Base-by-base conservation (phyloP, 2,329 filamentous ascomycete genomes). In the Rugonectria rugulosa region DNA sequence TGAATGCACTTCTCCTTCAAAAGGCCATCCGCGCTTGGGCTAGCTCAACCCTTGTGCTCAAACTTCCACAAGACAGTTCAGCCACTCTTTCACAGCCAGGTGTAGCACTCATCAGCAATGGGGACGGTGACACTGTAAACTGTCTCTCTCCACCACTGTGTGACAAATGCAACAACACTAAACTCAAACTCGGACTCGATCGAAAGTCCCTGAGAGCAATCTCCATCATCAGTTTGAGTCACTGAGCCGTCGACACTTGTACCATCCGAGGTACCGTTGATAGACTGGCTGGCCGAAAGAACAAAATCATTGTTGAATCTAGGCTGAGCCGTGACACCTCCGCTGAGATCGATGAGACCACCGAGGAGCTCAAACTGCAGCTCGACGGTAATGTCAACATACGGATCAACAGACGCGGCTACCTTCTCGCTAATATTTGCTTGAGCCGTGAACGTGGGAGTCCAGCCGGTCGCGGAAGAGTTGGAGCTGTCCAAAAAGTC, bases 361-460 rank as follows among this genome's bases (percentile, higher is more conserved):
- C 73, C 58, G 47, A 79, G 60, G 56, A 76, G 59, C 56, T 73
- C 61, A 63, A 76, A 53, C 41, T 69, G 54, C 56, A 76, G 49
- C 62, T 81, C 53, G 65, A 81, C 64, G 56, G 77, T 69, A 66
- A 76, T 64, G 14, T 70, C 61, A 4, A 70, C 66, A 29, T 59
- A 68, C 4, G 73, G 69, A 48, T 75, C 72, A 52, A 74, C 48
- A 5, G 65, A 59, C 2, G 72, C 72, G 9, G 64, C 66, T 8
- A 68, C 69, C 15, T 68, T 62, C 44, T 72, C 66, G 20, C 68
- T 68, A 48, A 73, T 68, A 56, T 75, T 72, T 55, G 67, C 69
- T 31, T 67, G 59, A 26, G 71, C 70, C 37, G 63, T 68, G 61
- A 76, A 75, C n/a, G 65, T 57, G 20, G 75, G 75, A 10, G 62